Conservation (phyloP, 306 rosid species). For the Dicorynia guianensis region DNA sequence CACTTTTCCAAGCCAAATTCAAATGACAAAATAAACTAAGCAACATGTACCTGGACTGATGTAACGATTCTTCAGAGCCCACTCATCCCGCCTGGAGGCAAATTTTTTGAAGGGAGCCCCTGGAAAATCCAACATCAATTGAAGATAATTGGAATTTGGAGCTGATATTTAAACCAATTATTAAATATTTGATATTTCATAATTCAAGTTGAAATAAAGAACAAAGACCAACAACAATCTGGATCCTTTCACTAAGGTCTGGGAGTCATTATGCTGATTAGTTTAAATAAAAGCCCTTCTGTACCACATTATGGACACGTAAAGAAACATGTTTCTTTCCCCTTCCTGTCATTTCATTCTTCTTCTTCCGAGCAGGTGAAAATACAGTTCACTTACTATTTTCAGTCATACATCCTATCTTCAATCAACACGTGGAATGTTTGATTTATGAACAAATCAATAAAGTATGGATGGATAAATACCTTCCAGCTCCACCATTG, state of each 20-base stretch:
- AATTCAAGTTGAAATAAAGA: not conserved
- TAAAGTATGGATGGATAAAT: slow-evolving; percentile 25
- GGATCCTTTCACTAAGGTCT: not conserved
- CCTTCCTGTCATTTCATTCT: slow-evolving; percentile 3
- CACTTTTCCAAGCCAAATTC: not conserved
- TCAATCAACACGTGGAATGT: slow-evolving; percentile 3
- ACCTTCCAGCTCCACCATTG: slow-evolving; percentile 99
- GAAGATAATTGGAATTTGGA: slow-evolving; percentile 30
- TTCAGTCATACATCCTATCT: not conserved
- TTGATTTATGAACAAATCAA: not conserved
- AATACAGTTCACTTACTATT: not conserved
- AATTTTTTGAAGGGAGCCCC: slow-evolving; percentile 97
- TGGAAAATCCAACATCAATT: slow-evolving; percentile 49
- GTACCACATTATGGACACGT: not conserved
- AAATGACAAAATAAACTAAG: slow-evolving; percentile 15
- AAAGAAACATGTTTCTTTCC: not conserved
- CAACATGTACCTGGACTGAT: slow-evolving; percentile 79
- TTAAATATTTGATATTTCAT: not conserved
- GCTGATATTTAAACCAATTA: not conserved
- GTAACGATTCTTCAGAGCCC: slow-evolving; percentile 93
- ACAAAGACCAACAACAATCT: not conserved
- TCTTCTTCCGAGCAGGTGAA: slow-evolving; percentile 10
- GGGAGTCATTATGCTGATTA: not conserved
- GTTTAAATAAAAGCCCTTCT: slow-evolving; percentile 5
- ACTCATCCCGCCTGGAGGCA: slow-evolving; percentile 81